Evolutionary conservation across 2,329 filamentous ascomycete genomes (phyloP).

Genomic region (Chrysoporthe deuterocubensis): DNA sequence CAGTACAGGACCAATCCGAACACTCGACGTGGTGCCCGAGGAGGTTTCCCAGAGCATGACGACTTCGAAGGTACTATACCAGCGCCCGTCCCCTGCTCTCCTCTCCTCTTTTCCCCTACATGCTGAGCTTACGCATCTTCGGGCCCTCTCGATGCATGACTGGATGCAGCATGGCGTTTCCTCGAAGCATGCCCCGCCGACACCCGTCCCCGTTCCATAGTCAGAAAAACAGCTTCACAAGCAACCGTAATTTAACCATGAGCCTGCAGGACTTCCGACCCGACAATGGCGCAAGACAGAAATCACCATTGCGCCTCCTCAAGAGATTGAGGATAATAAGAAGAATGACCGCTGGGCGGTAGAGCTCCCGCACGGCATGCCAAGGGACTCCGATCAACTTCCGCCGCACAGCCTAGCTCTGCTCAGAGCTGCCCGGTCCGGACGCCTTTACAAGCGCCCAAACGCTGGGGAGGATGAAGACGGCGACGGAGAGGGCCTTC

Average conservation of each 20-base stretch:
- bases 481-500: conserved; percentile 50
- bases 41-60: conserved; percentile 62
- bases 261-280: conserved; percentile 76
- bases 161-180: not conserved
- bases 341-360: conserved; percentile 72
- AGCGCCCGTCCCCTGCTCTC: not conserved
- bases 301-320: conserved; percentile 69
- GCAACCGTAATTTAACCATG: not conserved
- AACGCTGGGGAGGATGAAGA: conserved; percentile 65
- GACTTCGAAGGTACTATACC: conserved; percentile 58
- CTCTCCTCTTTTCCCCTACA: not conserved
- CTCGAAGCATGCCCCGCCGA: not conserved
- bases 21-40: conserved; percentile 61
- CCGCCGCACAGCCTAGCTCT: conserved; percentile 81
- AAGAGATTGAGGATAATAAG: conserved; percentile 64
- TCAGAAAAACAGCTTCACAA: not conserved
- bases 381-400: conserved; percentile 79
- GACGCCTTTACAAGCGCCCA: conserved; percentile 74
- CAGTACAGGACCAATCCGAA: conserved; percentile 40
- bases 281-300: conserved; percentile 83
- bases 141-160: not conserved
- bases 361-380: conserved; percentile 80
- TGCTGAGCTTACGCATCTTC: not conserved
- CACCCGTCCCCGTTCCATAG: not conserved
- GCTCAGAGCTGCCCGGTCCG: conserved; percentile 78